Evolutionary conservation across 306 rosid species (phyloP), one percentile per base, ranked within the genome.

Genomic region (Phaseolus lunatus): DNA sequence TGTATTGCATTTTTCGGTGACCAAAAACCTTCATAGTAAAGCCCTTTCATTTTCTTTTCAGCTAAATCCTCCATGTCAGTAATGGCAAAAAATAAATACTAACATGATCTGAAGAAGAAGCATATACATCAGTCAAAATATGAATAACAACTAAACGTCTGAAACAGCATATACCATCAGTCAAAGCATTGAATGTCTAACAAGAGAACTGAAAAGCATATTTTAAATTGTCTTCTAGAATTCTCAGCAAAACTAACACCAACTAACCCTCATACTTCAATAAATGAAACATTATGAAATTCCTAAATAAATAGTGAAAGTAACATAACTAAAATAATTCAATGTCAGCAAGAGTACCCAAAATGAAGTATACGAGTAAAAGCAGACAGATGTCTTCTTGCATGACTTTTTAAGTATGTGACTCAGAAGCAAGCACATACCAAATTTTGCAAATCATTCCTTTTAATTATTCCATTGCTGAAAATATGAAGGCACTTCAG

Each of bases 401-500:
- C 69, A 27, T 45, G 67, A 71, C 54, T 76, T 52, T 39, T 39
- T 16, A 59, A 72, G 70, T 57, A 18, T 31, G 69, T 49, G 15
- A 58, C 45, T 75, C 73, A 76, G 70, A 67, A 45, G 63, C n/a
- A 72, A 73, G 43, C 79, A 86, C 93, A 8, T 89, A 96, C 99
- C 96, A 96, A 79, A 82, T 80, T 88, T 80, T 88, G 96, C 37
- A 96, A 87, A 80, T 96, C 98, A 74, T 84, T 85, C 86, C 94
- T 86, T 86, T 89, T 89, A 73, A 96, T 92, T 81, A 96, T 96
- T 78, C 97, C 97, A 66, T 78, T 89, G 93, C 89, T 84, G 86
- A 87, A 96, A 69, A 96, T 96, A 69, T 89, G 80, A 81, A 96
- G 94, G 84, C 90, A 92, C 87, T 91, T 96, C 90, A 91, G 87